Conservation (phyloP, 352 stramenopile genomes). For the Phytophthora lateralis region DNA sequence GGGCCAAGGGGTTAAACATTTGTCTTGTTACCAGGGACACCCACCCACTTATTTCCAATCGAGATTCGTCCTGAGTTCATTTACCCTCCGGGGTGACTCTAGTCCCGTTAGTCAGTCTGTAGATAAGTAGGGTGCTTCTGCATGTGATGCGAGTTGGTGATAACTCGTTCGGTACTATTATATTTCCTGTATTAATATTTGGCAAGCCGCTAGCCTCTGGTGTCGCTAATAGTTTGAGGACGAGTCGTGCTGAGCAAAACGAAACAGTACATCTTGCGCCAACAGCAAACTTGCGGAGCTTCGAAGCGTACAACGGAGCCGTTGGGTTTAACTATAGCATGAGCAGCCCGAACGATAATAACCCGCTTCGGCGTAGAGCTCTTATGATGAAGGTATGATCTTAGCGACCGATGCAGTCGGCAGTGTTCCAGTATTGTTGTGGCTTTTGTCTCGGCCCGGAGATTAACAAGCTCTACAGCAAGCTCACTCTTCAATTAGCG, state of each 20-base stretch:
- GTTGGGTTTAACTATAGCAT: constrained; percentile 1
- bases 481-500: constrained; percentile 3
- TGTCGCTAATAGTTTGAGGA: constrained; percentile 9
- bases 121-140: too few relatives aligned
- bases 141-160: too few relatives aligned
- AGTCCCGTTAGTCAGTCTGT: too few relatives aligned
- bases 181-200: too few relatives aligned
- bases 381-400: not conserved
- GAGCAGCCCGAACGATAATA: not conserved
- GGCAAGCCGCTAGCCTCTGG: too few relatives aligned
- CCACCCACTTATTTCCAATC: too few relatives aligned
- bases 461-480: not conserved
- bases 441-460: not conserved
- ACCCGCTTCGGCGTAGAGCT: not conserved
- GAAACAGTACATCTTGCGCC: not conserved
- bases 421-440: not conserved
- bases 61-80: too few relatives aligned
- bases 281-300: not conserved
- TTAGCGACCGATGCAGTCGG: too few relatives aligned
- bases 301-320: not conserved
- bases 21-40: too few relatives aligned
- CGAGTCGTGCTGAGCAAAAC: not conserved
- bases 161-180: too few relatives aligned
- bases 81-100: too few relatives aligned
- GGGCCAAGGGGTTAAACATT: too few relatives aligned